phyloP scores from a whole-genome alignment of 148 eudicot species.

The Dianthus caryophyllus region DNA sequence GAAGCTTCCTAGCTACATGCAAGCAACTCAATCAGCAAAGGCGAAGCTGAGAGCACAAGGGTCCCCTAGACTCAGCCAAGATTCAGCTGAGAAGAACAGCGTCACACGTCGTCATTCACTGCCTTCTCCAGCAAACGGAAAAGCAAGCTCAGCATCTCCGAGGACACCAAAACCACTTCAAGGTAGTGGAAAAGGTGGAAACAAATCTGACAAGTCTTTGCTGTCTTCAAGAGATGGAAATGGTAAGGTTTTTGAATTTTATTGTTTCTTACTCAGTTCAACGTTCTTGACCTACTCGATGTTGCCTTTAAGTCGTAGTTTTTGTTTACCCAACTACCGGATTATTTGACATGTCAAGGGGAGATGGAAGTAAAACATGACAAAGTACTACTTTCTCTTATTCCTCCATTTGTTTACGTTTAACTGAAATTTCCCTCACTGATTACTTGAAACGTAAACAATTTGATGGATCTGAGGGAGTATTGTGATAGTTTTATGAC shows the following conservation, averaged over 20 bases:
- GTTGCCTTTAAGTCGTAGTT: background rate
- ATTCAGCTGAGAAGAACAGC: slow-evolving; percentile 38
- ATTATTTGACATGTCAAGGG: background rate
- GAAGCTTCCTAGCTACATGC: slow-evolving; percentile 54
- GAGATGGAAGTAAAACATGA: background rate
- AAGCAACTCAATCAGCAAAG: slow-evolving; percentile 54
- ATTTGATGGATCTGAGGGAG: too few species aligned
- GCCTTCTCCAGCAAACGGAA: slow-evolving; percentile 46
- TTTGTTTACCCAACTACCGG: background rate
- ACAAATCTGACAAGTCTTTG: slow-evolving; percentile 38
- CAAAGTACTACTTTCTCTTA: too few species aligned
- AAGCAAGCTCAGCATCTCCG: slow-evolving; percentile 39
- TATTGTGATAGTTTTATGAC: too few species aligned
- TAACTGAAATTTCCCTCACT: too few species aligned
- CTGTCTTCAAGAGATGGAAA: slow-evolving; percentile 42
- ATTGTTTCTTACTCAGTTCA: background rate
- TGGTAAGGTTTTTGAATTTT: slow-evolving; percentile 31
- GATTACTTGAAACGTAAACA: too few species aligned
- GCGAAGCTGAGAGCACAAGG: slow-evolving; percentile 55
- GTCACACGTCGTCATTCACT: slow-evolving; percentile 41
- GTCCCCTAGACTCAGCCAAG: slow-evolving; percentile 42
- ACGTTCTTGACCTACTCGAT: background rate
- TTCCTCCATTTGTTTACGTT: too few species aligned
- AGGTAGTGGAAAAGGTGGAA: slow-evolving; percentile 43
- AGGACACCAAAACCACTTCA: slow-evolving; percentile 42